Conservation (phyloP, 108 stramenopile species). For the Fragilaria radians region DNA sequence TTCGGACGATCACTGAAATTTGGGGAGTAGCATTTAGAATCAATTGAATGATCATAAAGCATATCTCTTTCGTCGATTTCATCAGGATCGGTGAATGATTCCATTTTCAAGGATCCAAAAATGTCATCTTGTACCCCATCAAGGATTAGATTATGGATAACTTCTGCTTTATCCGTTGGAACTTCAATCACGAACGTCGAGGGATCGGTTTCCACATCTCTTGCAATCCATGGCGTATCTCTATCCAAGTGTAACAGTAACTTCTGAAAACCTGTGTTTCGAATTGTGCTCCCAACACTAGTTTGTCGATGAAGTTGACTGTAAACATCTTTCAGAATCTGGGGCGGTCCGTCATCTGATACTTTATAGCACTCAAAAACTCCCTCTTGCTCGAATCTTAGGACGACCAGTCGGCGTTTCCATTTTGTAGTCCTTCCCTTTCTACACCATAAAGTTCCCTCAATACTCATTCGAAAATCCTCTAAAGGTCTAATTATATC, state of each 20-base stretch:
- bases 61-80: conserved; percentile 2
- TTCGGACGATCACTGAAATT: conserved; percentile 1
- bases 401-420: conserved; percentile 5
- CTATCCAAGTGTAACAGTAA: conserved; percentile 5
- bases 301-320: conserved; percentile 2
- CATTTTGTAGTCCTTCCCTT: background rate
- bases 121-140: background rate
- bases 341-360: background rate
- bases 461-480: background rate
- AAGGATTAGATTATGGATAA: background rate
- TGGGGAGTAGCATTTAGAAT: conserved; percentile 2
- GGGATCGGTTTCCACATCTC: conserved; percentile 21
- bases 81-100: background rate
- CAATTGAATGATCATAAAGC: conserved; percentile 1
- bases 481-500: background rate
- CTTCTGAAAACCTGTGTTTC: background rate
- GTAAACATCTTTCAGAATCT: background rate
- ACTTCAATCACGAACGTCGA: conserved; percentile 34
- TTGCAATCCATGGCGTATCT: conserved; percentile 23
- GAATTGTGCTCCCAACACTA: background rate
- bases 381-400: conserved; percentile 3
- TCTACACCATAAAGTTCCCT: conserved; percentile 1
- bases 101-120: background rate
- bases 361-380: background rate
- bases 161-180: conserved; percentile 1